Base-by-base conservation (phyloP, 495 filamentous ascomycete species). In the Trichocladium uniseriatum region DNA sequence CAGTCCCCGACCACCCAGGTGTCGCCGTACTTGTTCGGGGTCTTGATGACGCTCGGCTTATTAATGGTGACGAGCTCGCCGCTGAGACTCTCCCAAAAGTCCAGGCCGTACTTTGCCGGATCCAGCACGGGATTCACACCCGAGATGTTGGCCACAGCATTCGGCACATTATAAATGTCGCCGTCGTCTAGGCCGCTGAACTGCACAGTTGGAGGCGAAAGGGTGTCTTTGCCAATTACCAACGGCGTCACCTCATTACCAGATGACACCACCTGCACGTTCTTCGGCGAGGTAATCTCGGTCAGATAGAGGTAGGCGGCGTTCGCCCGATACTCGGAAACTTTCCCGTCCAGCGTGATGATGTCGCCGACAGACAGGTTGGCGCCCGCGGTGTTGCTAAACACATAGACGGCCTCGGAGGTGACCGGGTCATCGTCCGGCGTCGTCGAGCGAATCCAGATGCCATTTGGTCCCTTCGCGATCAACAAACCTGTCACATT, bases 11-110 rank as follows among this genome's bases (percentile, higher is more conserved):
- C 52, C 8, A 82, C 76, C 77, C 79, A 84, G 5, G 75, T 74
- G 45, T 84, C 80, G 14, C 80, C 77, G 55, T 74, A 83, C 52
- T 60, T 67, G 52, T 77, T 82, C 5, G 78, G 71, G 45, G 65
- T 68, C 18, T 68, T 58, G 36, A 81, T 57, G 6, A 72, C 73
- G 1, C 49, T 67, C 3, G 80, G 67, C 2, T 55, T 68, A 43
- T 63, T 64, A 24, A 82, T 57, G 0, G 68, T 77, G 10, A 82
- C 77, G 22, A 79, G 54, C 56, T 82, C 79, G 16, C 80, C 79
- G 45, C 56, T 70, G 43, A 83, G 53, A 43, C 72, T 76, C 67
- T 83, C 74, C 80, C 80, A 83, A 55, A 83, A 83, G 58, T 83
- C 80, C 42, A 83, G 54, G 1, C 79, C 80, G 51, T 78, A 81